Base-by-base conservation (phyloP, 2,329 filamentous ascomycete species). In the Fulvia fulva region DNA sequence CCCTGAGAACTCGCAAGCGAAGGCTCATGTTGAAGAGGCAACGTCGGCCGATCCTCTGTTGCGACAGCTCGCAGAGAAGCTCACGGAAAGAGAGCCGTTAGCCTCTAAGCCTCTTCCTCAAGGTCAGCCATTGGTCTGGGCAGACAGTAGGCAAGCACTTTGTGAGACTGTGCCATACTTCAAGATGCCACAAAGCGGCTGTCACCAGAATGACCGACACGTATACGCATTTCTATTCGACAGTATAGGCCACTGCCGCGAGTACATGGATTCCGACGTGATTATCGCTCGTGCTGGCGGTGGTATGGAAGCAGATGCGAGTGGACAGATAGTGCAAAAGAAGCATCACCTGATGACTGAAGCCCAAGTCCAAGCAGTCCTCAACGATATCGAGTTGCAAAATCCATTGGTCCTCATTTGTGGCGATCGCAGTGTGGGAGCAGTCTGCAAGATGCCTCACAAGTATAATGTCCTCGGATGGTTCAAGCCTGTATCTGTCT, bases 401-500 rank as follows among this genome's bases (percentile, higher is more conserved):
- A 73, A 78, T n/a, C 79, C 85, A 0, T 70, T 90, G 1, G 81
- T 81, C 37, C 64, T 76, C 28, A 72, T 73, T 41, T 59, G 67
- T 80, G 85, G 87, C 1, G 70, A 79, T 16, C 70, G 79, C 54
- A 83, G 85, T 61, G 68, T 70, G 3, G 69, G 78, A 22, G 76
- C 81, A 19, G 76, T 78, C 0, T 78, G 77, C 1, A 74, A 77
- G 25, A 74, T 86, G 7, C 81, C 82, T 0, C 78, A 86, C 57
- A 74, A 79, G 0, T 91, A 86, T 65, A 85, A 81, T 56, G 83
- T 90, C 0, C 76, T 91, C 44, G 87, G 79, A n/a, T 85, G 80
- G 70, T 91, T 89, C 69, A 83, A 85, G 51, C 76, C 89, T 12
- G 88, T 86, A 0, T 76, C 87, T 51, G 76, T 90, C 0, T 92